Conservation (phyloP, 176 grass and related monocot genomes). For the Avena insularis region DNA sequence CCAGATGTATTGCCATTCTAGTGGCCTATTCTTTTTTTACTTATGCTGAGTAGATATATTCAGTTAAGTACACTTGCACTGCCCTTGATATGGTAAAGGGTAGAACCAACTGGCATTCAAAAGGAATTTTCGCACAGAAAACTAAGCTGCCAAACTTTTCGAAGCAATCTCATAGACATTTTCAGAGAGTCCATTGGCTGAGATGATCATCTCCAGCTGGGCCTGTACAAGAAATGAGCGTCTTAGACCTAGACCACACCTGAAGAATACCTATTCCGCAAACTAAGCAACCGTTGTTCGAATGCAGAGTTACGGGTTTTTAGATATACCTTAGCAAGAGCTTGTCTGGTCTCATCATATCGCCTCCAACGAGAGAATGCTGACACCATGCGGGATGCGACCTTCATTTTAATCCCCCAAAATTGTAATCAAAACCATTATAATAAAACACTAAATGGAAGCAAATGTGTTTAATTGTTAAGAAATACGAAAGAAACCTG, state of each 20-base stretch:
- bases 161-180: constrained; percentile 96
- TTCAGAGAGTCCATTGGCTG: constrained; percentile 95
- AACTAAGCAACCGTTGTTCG: background rate
- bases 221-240: constrained; percentile 52
- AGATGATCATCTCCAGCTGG: constrained; percentile 90
- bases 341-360: constrained; percentile 80
- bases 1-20: constrained; percentile 8
- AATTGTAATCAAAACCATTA: background rate
- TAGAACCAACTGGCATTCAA: background rate
- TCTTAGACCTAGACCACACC: background rate
- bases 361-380: constrained; percentile 92
- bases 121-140: background rate
- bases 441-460: background rate
- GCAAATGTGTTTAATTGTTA: background rate
- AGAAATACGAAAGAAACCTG: constrained; percentile 53
- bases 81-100: background rate
- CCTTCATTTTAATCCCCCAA: constrained; percentile 53
- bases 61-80: constrained; percentile 4
- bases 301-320: background rate
- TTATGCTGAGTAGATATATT: constrained; percentile 20
- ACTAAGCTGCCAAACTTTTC: constrained; percentile 82
- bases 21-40: background rate
- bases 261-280: background rate
- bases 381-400: constrained; percentile 94
- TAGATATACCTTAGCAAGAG: constrained; percentile 76